Evolutionary conservation across 2,329 filamentous ascomycete genomes (phyloP).

Genomic region (Neocucurbitaria cava): DNA sequence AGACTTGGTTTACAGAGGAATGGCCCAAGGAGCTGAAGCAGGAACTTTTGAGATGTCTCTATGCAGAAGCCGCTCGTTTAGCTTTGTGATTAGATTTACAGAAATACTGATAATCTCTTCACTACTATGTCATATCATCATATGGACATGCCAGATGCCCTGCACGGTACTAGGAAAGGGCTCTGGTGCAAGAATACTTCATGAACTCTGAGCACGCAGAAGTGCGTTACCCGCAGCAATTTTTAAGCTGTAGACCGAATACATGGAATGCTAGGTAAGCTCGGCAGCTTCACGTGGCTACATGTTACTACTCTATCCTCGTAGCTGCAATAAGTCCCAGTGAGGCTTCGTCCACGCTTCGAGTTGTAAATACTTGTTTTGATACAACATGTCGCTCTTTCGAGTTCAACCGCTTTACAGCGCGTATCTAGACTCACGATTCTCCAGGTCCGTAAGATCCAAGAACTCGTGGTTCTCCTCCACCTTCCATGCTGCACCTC

Average conservation of each 20-base stretch:
- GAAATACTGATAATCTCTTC: background rate
- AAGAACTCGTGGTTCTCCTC: slow-evolving; percentile 29
- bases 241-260: too few species aligned
- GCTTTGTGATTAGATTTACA: background rate
- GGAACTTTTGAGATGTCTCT: background rate
- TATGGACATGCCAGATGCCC: background rate
- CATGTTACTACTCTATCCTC: background rate
- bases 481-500: slow-evolving; percentile 13
- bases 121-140: background rate
- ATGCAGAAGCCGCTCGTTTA: background rate
- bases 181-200: too few species aligned
- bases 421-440: slow-evolving; percentile 27
- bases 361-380: background rate
- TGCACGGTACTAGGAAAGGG: too few species aligned
- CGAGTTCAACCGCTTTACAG: slow-evolving; percentile 4
- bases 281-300: background rate
- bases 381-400: background rate
- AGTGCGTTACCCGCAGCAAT: too few species aligned
- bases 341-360: background rate
- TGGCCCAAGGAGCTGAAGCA: background rate
- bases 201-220: too few species aligned
- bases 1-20: background rate
- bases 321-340: background rate
- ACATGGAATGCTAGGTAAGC: too few species aligned
- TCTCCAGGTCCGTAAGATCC: slow-evolving; percentile 25